Conservation (phyloP, 768 basidiomycete genomes). For the Dioszegia hungarica region DNA sequence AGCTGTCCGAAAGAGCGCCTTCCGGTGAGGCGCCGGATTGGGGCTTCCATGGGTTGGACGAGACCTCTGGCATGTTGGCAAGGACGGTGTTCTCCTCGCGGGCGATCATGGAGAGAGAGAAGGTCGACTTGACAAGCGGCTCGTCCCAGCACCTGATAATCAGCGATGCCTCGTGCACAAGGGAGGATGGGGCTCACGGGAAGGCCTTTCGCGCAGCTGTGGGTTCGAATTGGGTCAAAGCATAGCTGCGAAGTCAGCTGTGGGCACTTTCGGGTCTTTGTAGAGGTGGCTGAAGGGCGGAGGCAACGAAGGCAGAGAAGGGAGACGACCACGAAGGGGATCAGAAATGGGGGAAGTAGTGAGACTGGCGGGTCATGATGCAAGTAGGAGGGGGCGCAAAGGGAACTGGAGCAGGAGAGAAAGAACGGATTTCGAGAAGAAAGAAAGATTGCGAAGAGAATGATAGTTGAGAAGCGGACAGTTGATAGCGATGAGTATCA, state of each 20-base stretch:
- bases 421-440: too few relatives aligned
- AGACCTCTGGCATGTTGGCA: conserved; percentile 76
- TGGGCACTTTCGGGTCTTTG: too few relatives aligned
- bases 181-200: conserved; percentile 25
- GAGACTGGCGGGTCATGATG: too few relatives aligned
- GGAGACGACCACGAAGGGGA: too few relatives aligned
- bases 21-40: conserved; percentile 32
- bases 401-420: too few relatives aligned
- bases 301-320: too few relatives aligned
- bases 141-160: conserved; percentile 72
- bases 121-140: conserved; percentile 78
- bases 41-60: conserved; percentile 55
- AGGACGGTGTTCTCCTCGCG: conserved; percentile 68
- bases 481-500: too few relatives aligned
- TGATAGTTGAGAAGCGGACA: too few relatives aligned
- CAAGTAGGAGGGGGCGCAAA: too few relatives aligned
- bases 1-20: conserved; percentile 28
- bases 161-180: not conserved
- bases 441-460: too few relatives aligned
- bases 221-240: conserved; percentile 91
- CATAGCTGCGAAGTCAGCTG: conserved; percentile 45
- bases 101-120: conserved; percentile 69
- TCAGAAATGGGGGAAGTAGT: too few relatives aligned
- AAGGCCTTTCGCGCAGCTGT: conserved; percentile 68
- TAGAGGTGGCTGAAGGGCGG: too few relatives aligned